Base-by-base conservation (phyloP, 495 filamentous ascomycete genomes). In the Penicillium silybi region DNA sequence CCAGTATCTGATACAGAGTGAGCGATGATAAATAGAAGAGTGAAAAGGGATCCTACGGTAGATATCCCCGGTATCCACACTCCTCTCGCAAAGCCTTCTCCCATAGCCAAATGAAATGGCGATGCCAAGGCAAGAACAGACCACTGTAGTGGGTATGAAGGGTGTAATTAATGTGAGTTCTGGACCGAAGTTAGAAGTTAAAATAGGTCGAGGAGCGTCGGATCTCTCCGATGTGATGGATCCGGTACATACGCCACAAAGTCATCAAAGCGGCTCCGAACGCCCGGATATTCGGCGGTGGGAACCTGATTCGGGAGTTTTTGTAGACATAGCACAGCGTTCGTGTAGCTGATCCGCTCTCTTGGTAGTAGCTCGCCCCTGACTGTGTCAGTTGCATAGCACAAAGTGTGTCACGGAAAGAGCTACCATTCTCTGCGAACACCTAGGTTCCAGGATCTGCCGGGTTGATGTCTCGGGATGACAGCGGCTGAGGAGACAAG, bases 41-140 rank as follows among this genome's bases (percentile, higher is more conserved):
- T 17, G 13, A 27, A 13, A 17, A 27, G 41, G 10, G 6, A 27
- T 26, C 60, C 40, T 25, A 68, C 57, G 66, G 66, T 1, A 80
- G 76, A 46, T 66, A 67, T 11, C 82, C 84, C 0, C 52, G 74
- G 56, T 87, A 89, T 22, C 81, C 81, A 57, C 87, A 90, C 58
- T 90, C 86, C 4, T 84, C 75, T 9, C 73, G 70, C 15, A 90
- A 70, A 3, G 85, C 81, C 49, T 75, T 74, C 62, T 89, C 86
- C 64, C 78, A 87, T 2, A 74, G 63, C 48, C 70, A 75, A 20
- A 79, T 62, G 56, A 83, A 87, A 48, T 81, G 83, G 17, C 87
- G 75, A 55, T 91, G 85, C 84, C 85, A 89, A 0, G 79, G 65
- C 22, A 87, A 68, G 64, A 89, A 86, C 50, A 70, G 39, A 4